Evolutionary conservation across 257 asterid species (phyloP), one percentile per base, ranked within the genome.

Genomic region (Anisodus acutangulus): DNA sequence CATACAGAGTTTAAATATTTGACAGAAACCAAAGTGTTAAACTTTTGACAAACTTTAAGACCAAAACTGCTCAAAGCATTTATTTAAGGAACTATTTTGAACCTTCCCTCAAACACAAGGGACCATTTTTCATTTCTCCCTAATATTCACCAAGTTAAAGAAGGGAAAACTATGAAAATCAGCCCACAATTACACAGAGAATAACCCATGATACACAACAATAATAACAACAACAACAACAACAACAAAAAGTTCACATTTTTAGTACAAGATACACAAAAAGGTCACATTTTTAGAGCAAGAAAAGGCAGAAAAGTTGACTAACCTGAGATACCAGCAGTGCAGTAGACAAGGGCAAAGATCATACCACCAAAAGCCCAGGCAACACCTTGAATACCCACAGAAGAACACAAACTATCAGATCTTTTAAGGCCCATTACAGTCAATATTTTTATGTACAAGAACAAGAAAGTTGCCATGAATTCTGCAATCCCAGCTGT

Each of bases 351-450:
- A 82, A 90, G 92, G 8, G 91, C 91, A 87, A 90, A 90, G 68
- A 90, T 90, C 92, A 90, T 90, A 67, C 92, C 92, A 83, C 92
- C 92, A 87, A 90, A 90, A 55, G 92, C 88, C 92, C 92, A 90
- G 71, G 92, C 92, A 84, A 90, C 87, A 2, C 92, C 92, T 83
- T 90, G 92, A 69, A 88, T 88, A 22, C 92, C 92, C 51, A 90
- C 92, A 74, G 92, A 90, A 3, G 87, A 86, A 76, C 92, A 90
- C 84, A 86, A 85, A 71, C 63, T 85, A 1, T 84, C 82, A n/a
- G 92, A 79, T 45, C 90, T 87, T 4, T 79, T 72, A 16, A 88
- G 90, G 6, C 92, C 92, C 92, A 90, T 90, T 8, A 90, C 92
- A 82, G 92, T 90, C 86, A 90, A 81, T 47, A 90, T 82, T 0